Base-by-base conservation (phyloP, 208 protist genomes). In the Zelonia costaricensis region DNA sequence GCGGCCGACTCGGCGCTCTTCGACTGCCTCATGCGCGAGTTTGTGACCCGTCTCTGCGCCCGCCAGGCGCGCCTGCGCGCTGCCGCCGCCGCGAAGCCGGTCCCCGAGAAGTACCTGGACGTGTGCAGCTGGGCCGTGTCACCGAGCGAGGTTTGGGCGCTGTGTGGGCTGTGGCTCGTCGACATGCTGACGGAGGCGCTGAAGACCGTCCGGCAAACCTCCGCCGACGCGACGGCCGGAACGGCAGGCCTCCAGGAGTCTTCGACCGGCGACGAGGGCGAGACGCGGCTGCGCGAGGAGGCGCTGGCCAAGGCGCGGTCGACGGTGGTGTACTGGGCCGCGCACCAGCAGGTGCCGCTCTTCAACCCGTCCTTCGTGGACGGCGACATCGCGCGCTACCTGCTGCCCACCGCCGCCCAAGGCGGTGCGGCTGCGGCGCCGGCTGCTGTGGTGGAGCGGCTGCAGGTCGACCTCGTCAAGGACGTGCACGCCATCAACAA, bases 401-500 rank as follows among this genome's bases (percentile, higher is more conserved):
- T 94, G 30, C 43, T 86, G 6, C 42, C 61, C 3, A 16, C 12
- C 12, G 27, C 22, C 7, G 27, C 10, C 23, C n/a, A 20, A 6
- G 28, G n/a, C 30, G 9, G 0, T 23, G 20, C 43, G 22, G 43
- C 18, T 18, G 15, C 10, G 9, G 27, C 13, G 30, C 13, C 3
- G 30, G 5, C 16, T 18, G 36, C 12, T 38, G 61, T 27, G 22
- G 46, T 25, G 31, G 52, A 62, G 27, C 16, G 28, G 12, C 62
- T 85, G 31, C 39, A 69, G 53, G 23, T 97, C 16, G 94, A 98
- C 53, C 76, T 98, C 45, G 88, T 98, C 4, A 53, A 73, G 31
- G 98, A 99, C 82, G 98, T 99, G 55, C 80, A 98, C 46, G 30
- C 38, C 8, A 92, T 99, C 42, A 99, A 99, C 71, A 91, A 91